Base-by-base conservation (phyloP, 305 asterid genomes). In the Solanum hybrid region DNA sequence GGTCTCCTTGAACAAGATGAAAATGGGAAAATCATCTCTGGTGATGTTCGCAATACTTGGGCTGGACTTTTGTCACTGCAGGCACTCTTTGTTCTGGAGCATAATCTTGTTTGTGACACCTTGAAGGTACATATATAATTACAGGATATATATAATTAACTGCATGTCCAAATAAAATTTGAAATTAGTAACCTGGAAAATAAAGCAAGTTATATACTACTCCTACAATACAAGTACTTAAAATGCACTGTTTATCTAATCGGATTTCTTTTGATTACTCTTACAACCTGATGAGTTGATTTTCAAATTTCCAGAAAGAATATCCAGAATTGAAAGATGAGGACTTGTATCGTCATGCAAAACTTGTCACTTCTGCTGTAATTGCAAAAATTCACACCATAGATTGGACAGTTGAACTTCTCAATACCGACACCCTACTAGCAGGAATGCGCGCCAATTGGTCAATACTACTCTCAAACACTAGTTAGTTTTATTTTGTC, bases 401-500 rank as follows among this genome's bases (percentile, higher is more conserved):
- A 87, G 98, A 95, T 86, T 95, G 98, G 98, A 94, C 96, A 0
- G 89, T 94, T 6, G 98, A 94, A 88, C 95, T 95, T 87, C 96
- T 94, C 19, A 95, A 94, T 69, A 95, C 94, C 0, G 94, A 94
- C 60, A 94, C 90, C 51, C 26, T 95, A 19, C 93, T 31, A 2
- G 97, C 97, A 0, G 97, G 80, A 78, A 93, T 95, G 98, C 92
- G 96, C 0, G 90, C 71, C 35, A 94, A 94, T 69, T 95, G 96
- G 98, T 95, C 90, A 90, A 8, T n/a, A n/a, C n/a, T 4, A 32
- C 10, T 15, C 78, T 24, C 42, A 7, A 13, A 11, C 24, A 73
- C 37, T 6, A 2, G 11, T 34, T 40, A 4, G 24, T 80, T 4
- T 24, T 4, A 80, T 80, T 24, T 80, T 80, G 36, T 80, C 26